Conservation (phyloP, 495 filamentous ascomycete species). For the Rostrohypoxylon terebratum region DNA sequence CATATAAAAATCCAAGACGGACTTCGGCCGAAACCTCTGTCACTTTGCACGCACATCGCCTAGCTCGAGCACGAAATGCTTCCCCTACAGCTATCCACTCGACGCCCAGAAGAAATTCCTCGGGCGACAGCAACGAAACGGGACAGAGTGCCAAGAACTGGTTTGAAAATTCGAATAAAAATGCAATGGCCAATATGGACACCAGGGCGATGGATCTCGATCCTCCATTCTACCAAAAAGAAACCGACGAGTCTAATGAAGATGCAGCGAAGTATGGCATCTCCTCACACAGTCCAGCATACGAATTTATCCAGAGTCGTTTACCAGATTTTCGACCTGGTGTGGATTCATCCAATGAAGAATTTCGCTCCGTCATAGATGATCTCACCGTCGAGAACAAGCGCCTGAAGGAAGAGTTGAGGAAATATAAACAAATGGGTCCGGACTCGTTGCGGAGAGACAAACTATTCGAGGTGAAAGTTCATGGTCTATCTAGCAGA, state of each 20-base stretch:
- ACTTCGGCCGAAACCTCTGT: slow-evolving; percentile 55
- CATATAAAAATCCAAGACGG: slow-evolving; percentile 55
- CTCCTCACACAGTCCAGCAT: slow-evolving; percentile 35
- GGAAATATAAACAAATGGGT: slow-evolving; percentile 72
- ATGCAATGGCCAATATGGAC: slow-evolving; percentile 50
- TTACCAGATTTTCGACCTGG: neutral
- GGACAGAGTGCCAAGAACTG: slow-evolving; percentile 57
- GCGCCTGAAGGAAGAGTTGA: slow-evolving; percentile 74
- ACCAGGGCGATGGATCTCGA: slow-evolving; percentile 60
- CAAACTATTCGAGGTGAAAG: slow-evolving; percentile 79
- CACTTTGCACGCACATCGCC: slow-evolving; percentile 55
- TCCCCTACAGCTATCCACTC: slow-evolving; percentile 23
- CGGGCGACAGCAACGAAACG: slow-evolving; percentile 57
- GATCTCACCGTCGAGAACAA: slow-evolving; percentile 79
- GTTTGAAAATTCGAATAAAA: slow-evolving; percentile 61
- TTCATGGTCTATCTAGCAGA: slow-evolving; percentile 72
- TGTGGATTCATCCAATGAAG: slow-evolving; percentile 10
- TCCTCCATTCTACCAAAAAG: slow-evolving; percentile 65
- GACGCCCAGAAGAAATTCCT: slow-evolving; percentile 53
- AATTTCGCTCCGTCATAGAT: slow-evolving; percentile 66
- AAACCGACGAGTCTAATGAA: slow-evolving; percentile 59
- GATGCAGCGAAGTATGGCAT: slow-evolving; percentile 34
- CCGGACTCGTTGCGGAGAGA: slow-evolving; percentile 69
- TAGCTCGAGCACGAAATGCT: slow-evolving; percentile 54
- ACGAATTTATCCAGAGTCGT: slow-evolving; percentile 21